Evolutionary conservation across 2,329 filamentous ascomycete species (phyloP).

Genomic region (Cercospora canescens): DNA sequence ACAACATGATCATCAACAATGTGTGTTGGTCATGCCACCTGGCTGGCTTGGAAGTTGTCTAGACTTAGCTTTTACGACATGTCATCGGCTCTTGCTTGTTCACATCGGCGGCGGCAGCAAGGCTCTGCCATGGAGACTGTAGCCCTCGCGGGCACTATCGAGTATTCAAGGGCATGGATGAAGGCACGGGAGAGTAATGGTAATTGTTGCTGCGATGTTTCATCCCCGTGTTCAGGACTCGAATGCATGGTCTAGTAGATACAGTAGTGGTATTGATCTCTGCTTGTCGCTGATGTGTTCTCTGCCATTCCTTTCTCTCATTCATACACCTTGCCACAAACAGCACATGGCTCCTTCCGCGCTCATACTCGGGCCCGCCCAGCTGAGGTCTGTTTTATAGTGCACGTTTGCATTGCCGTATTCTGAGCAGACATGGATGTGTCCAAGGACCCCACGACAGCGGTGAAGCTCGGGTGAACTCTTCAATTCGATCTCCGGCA

Average conservation of each 20-base stretch:
- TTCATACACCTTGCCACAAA: background rate
- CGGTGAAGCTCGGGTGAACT: background rate
- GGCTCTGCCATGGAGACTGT: slow-evolving; percentile 23
- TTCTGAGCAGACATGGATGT: background rate
- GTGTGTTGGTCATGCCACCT: slow-evolving; percentile 31
- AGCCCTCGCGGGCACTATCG: slow-evolving; percentile 30
- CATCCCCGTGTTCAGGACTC: slow-evolving; percentile 21
- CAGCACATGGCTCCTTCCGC: background rate
- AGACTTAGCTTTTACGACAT: slow-evolving; percentile 24
- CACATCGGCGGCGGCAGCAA: slow-evolving; percentile 16
- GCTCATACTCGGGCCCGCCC: background rate
- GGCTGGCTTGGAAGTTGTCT: slow-evolving; percentile 27
- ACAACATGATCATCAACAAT: slow-evolving; percentile 30
- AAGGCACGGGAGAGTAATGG: slow-evolving; percentile 24
- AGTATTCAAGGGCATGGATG: slow-evolving; percentile 13
- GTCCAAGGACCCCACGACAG: background rate
- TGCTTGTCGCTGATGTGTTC: slow-evolving; percentile 15
- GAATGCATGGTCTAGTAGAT: slow-evolving; percentile 25
- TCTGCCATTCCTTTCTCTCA: background rate
- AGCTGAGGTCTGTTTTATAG: no score
- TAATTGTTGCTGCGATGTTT: slow-evolving; percentile 29
- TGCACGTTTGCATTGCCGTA: background rate
- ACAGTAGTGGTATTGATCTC: slow-evolving; percentile 21
- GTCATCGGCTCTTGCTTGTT: slow-evolving; percentile 10
- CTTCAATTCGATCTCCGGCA: background rate